Evolutionary conservation across 2,329 filamentous ascomycete genomes (phyloP).

Genomic region (Coniosporium tulheliwenetii): DNA sequence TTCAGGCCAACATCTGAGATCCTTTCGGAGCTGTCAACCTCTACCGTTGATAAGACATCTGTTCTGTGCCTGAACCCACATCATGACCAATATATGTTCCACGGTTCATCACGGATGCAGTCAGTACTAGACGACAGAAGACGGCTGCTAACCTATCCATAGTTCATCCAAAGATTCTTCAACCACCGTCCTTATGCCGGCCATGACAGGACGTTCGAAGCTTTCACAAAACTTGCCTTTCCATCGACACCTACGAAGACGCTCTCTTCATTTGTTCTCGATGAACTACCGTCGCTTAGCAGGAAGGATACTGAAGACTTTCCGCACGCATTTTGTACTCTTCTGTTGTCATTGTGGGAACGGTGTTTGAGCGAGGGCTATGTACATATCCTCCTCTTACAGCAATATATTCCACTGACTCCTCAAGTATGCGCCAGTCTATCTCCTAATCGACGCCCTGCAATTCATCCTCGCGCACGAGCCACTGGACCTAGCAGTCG

Average conservation of each 20-base stretch:
- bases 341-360: slow-evolving; percentile 52
- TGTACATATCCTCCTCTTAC: slow-evolving; percentile 8
- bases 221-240: slow-evolving; percentile 47
- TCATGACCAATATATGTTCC: too few species aligned
- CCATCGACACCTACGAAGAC: slow-evolving; percentile 47
- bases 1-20: too few species aligned
- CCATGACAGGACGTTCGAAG: slow-evolving; percentile 50
- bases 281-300: slow-evolving; percentile 44
- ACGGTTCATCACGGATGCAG: too few species aligned
- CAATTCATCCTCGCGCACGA: slow-evolving; percentile 48
- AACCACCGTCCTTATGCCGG: slow-evolving; percentile 42
- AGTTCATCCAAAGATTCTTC: slow-evolving; percentile 44
- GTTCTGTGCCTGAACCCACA: too few species aligned
- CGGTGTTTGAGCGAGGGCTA: slow-evolving; percentile 48
- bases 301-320: slow-evolving; percentile 33
- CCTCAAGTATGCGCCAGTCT: slow-evolving; percentile 43
- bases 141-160: too few species aligned
- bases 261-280: slow-evolving; percentile 51
- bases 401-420: slow-evolving; percentile 5
- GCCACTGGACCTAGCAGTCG: slow-evolving; percentile 40
- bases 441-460: slow-evolving; percentile 48
- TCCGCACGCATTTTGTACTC: slow-evolving; percentile 47
- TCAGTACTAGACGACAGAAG: too few species aligned
- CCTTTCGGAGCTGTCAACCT: too few species aligned
- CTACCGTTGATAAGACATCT: too few species aligned